Evolutionary conservation across 768 basidiomycete species (phyloP).

Genomic region (Boletus subparvulus): DNA sequence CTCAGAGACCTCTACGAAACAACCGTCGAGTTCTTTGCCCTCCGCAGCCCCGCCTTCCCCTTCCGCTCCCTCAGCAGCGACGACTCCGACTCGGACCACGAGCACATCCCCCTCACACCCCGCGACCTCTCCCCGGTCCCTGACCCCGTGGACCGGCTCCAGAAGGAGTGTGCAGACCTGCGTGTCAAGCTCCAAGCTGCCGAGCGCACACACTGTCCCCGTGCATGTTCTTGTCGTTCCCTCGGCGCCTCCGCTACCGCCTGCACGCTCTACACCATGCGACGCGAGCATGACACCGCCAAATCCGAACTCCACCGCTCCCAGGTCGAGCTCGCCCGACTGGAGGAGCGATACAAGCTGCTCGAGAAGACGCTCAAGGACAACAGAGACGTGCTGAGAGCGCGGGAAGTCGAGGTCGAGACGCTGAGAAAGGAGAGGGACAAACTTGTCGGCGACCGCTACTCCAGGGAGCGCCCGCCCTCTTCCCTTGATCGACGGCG

Average conservation of each 20-base stretch:
- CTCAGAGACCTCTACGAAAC: conserved; percentile 50
- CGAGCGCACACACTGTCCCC: conserved; percentile 35
- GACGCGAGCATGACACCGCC: conserved; percentile 56
- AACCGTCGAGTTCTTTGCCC: conserved; percentile 59
- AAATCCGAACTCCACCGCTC: conserved; percentile 56
- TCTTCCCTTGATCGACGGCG: conserved; percentile 30
- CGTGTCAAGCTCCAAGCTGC: conserved; percentile 43
- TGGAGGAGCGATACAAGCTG: conserved; percentile 61
- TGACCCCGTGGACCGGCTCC: conserved; percentile 40
- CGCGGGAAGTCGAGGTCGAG: conserved; percentile 62
- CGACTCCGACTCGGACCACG: conserved; percentile 28
- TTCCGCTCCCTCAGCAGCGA: conserved; percentile 24
- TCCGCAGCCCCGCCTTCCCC: conserved; percentile 38
- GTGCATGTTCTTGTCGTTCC: conserved; percentile 32
- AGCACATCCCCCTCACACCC: conserved; percentile 28
- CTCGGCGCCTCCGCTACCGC: conserved; percentile 41
- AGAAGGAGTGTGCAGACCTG: conserved; percentile 43
- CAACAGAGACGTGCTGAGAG: conserved; percentile 56
- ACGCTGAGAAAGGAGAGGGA: conserved; percentile 44
- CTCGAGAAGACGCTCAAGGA: conserved; percentile 66
- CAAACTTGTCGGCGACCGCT: conserved; percentile 24
- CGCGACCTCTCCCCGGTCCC: conserved; percentile 38
- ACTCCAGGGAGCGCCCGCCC: conserved; percentile 16
- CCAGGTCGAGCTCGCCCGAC: conserved; percentile 50
- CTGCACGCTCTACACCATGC: conserved; percentile 42